These are phyloP conservation scores for Cyclanthera cordifolia DNA, from an alignment of 306 rosid species.

Conservation along the genomic window DNA sequence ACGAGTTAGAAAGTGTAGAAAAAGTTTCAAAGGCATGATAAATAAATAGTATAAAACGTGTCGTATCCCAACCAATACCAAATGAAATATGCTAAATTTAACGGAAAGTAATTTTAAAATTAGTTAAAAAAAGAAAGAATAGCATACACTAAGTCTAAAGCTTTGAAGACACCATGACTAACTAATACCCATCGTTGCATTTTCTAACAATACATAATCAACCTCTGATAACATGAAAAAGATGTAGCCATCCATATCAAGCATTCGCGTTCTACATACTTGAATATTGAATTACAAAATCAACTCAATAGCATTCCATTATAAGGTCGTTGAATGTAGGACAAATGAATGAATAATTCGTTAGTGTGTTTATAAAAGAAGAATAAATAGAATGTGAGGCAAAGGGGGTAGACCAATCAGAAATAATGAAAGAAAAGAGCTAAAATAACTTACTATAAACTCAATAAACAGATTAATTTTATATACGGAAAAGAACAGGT, in stretches of 20 bases:
- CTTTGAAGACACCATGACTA: not conserved
- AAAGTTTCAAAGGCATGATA: not conserved
- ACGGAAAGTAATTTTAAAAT: not conserved
- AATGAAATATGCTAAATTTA: not conserved
- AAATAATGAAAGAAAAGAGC: not conserved
- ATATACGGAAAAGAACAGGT: no score
- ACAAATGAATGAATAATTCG: no score
- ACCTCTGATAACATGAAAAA: not conserved
- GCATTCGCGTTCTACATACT: not conserved
- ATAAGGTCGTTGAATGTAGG: not conserved
- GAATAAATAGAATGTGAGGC: no score
- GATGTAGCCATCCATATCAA: not conserved
- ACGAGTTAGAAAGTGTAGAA: not conserved
- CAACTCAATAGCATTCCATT: not conserved
- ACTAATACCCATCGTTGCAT: not conserved
- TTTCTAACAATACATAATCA: not conserved
- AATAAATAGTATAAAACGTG: not conserved
- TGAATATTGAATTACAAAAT: not conserved
- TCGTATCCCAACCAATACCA: not conserved
- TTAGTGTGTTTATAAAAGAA: not conserved
- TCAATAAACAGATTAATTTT: not conserved
- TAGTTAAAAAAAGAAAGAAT: not conserved
- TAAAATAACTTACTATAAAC: not conserved
- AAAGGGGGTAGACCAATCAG: not conserved
- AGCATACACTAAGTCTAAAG: not conserved